A percentile compares a stretch with the other conserved stretches of the same genome.
Evolutionary conservation across 164 flowering plant genomes (phyloP).

Genomic region (Liriodendron chinense): DNA sequence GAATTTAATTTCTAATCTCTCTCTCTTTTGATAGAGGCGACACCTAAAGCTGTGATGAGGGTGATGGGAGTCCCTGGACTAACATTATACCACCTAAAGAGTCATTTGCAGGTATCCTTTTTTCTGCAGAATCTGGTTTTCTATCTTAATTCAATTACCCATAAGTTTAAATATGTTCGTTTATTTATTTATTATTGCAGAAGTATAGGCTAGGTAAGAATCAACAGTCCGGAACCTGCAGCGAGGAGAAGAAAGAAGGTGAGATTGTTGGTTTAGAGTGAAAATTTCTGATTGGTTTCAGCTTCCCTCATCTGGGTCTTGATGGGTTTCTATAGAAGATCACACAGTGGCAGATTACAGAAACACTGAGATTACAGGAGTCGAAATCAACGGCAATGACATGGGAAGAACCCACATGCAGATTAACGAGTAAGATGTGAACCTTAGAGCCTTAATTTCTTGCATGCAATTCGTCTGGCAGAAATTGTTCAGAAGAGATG

Average conservation of each 20-base stretch:
- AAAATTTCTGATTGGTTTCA: background rate
- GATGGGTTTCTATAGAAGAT: conserved; percentile 2
- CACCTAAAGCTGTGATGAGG: conserved; percentile 89
- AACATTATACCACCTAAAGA: conserved; percentile 84
- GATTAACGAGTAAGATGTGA: conserved; percentile 51
- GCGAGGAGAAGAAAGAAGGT: conserved; percentile 54
- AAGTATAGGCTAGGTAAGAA: conserved; percentile 83
- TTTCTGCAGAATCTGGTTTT: conserved; percentile 3
- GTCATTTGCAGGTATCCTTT: conserved; percentile 84
- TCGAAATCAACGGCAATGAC: conserved; percentile 21
- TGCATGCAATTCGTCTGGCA: background rate
- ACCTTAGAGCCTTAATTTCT: background rate
- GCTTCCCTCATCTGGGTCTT: conserved; percentile 9
- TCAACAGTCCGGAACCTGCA: conserved; percentile 45
- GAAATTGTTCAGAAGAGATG: background rate
- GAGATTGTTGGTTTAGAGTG: conserved; percentile 10
- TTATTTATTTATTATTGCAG: conserved; percentile 40
- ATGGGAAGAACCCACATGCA: conserved; percentile 30
- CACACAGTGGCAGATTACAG: conserved; percentile 32
- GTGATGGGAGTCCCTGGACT: conserved; percentile 83
- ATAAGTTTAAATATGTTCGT: background rate
- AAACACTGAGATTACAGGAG: conserved; percentile 32
- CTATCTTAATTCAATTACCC: background rate
- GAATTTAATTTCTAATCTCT: background rate
- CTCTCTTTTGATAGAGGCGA: conserved; percentile 62